phyloP scores from a whole-genome alignment of 225 moss, liverwort and hornwort genomes.

The Antitrichia curtipendula region DNA sequence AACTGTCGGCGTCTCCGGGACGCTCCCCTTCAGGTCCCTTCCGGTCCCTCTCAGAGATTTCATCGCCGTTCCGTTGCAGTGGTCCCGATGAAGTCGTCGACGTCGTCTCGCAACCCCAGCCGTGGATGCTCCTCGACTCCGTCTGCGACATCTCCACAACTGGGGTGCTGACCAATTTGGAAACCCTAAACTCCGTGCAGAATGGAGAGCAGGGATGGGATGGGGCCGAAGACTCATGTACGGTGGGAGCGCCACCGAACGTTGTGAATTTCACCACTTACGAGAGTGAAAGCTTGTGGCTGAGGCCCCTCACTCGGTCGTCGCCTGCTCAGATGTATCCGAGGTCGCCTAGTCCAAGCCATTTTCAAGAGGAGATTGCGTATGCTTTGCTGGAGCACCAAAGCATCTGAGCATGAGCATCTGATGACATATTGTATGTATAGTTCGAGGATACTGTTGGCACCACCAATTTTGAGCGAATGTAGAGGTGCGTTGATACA shows the following conservation, averaged over 20 bases:
- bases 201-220: neutral
- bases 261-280: neutral
- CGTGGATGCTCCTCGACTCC: no score
- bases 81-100: no score
- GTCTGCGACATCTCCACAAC: neutral
- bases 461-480: no score
- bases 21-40: neutral
- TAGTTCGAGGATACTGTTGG: no score
- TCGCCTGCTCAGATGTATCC: neutral
- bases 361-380: no score
- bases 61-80: no score
- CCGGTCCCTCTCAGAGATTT: neutral
- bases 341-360: no score
- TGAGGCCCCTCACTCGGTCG: neutral
- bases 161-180: neutral
- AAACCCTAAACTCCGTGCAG: neutral
- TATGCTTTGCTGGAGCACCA: no score
- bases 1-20: neutral
- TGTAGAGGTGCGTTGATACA: neutral
- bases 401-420: no score
- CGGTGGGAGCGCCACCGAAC: no score
- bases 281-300: neutral
- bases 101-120: no score
- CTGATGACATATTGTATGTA: no score
- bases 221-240: neutral